These are phyloP conservation scores for Hyaloscypha variabilis DNA, from an alignment of 495 filamentous ascomycete species.

Conservation along the genomic window DNA sequence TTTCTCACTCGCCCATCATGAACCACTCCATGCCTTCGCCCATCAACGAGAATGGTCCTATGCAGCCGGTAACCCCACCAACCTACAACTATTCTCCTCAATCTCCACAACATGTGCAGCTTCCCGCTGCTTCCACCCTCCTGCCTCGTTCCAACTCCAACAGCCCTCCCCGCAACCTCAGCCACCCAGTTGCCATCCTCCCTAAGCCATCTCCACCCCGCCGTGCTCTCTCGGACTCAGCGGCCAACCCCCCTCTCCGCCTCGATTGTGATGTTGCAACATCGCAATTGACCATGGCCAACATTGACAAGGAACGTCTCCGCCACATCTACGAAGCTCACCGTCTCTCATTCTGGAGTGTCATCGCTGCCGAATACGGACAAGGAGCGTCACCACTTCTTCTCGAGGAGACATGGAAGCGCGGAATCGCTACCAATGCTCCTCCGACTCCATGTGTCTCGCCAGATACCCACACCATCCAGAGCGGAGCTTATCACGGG, in stretches of 20 bases:
- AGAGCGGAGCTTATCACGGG: slow-evolving; percentile 19
- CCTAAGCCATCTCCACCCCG: slow-evolving; percentile 59
- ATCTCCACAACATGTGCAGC: slow-evolving; percentile 28
- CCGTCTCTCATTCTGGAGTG: slow-evolving; percentile 71
- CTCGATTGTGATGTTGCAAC: slow-evolving; percentile 51
- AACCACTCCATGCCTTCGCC: slow-evolving; percentile 47
- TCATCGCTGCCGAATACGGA: slow-evolving; percentile 72
- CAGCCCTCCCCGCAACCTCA: slow-evolving; percentile 37
- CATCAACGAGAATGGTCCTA: slow-evolving; percentile 39
- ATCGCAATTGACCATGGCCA: slow-evolving; percentile 34
- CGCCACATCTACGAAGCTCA: slow-evolving; percentile 69
- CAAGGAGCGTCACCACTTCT: slow-evolving; percentile 60
- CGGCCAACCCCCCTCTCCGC: slow-evolving; percentile 37
- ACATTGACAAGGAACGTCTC: slow-evolving; percentile 68
- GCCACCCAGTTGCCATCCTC: slow-evolving; percentile 56
- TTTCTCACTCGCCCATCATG: slow-evolving; percentile 45
- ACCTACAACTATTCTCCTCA: slow-evolving; percentile 29
- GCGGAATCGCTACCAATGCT: slow-evolving; percentile 35
- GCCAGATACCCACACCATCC: slow-evolving; percentile 28
- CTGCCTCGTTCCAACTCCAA: slow-evolving; percentile 25
- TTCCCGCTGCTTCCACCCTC: slow-evolving; percentile 31
- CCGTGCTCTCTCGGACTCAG: slow-evolving; percentile 39
- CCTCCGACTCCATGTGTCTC: slow-evolving; percentile 37
- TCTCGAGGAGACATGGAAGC: slow-evolving; percentile 71
- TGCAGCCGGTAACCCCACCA: slow-evolving; percentile 22